Percentiles rank a stretch among this genome's conserved stretches.
Conservation (phyloP, 768 basidiomycete species). For the Neoboletus subvelutipes region DNA sequence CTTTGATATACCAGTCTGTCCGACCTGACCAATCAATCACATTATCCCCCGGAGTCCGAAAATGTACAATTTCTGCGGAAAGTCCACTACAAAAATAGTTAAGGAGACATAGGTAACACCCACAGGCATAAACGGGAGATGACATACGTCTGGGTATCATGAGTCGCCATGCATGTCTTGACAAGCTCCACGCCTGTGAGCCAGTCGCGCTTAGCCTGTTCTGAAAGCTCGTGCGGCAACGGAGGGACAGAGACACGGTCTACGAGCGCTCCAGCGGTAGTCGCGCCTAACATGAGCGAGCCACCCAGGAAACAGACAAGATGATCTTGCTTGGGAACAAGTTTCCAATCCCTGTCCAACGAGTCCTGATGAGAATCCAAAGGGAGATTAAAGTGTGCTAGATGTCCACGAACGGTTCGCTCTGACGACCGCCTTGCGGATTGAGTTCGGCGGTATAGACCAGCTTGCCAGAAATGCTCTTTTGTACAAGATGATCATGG, state of each 20-base stretch:
- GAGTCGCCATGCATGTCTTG: slow-evolving; percentile 84
- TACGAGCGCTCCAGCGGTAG: slow-evolving; percentile 55
- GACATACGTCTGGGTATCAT: slow-evolving; percentile 78
- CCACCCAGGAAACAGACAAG: slow-evolving; percentile 95
- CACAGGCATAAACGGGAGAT: background rate
- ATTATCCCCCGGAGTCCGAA: slow-evolving; percentile 61
- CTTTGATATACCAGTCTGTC: slow-evolving; percentile 92
- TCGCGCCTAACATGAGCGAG: slow-evolving; percentile 87
- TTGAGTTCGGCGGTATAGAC: slow-evolving; percentile 82
- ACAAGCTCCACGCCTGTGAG: slow-evolving; percentile 75
- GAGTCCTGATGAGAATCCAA: slow-evolving; percentile 8
- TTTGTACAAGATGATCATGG: slow-evolving; percentile 68
- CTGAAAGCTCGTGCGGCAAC: slow-evolving; percentile 56
- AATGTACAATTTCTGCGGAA: slow-evolving; percentile 88
- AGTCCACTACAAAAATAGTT: slow-evolving; percentile 55
- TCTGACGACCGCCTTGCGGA: slow-evolving; percentile 45
- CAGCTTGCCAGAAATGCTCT: slow-evolving; percentile 56
- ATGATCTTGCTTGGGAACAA: slow-evolving; percentile 90
- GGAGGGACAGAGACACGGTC: slow-evolving; percentile 68
- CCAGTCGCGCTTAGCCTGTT: slow-evolving; percentile 74
- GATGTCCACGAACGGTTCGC: slow-evolving; percentile 35
- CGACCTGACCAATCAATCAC: slow-evolving; percentile 41
- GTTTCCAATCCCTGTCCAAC: slow-evolving; percentile 59
- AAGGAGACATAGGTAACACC: background rate
- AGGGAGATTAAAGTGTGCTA: background rate